A percentile compares a stretch with the other conserved stretches of the same genome.
These are phyloP conservation scores for Endoconidiophora laricicola DNA, from an alignment of 2,329 filamentous ascomycete species.

Conservation along the genomic window DNA sequence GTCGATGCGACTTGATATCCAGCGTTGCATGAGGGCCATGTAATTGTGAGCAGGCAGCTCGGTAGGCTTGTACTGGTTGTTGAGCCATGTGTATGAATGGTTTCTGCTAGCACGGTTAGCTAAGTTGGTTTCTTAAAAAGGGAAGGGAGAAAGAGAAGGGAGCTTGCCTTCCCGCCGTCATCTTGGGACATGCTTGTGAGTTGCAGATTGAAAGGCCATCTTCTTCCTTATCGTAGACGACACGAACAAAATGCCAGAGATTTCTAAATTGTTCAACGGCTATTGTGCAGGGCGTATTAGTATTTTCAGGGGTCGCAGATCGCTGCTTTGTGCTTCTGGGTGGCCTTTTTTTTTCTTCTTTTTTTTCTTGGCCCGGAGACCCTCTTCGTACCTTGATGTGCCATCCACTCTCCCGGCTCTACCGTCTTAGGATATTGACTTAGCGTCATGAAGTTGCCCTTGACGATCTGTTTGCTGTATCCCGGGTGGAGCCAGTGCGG, in stretches of 20 bases:
- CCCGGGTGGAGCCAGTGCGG: slow-evolving; percentile 51
- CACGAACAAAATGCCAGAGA: slow-evolving; percentile 62
- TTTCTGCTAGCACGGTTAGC: slow-evolving; percentile 28
- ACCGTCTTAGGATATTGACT: slow-evolving; percentile 71
- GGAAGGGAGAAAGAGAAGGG: neutral
- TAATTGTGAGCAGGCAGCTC: slow-evolving; percentile 70
- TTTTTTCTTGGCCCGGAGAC: neutral
- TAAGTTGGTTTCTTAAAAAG: neutral
- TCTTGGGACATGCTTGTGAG: slow-evolving; percentile 58
- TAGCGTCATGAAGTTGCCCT: slow-evolving; percentile 80
- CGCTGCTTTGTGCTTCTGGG: neutral
- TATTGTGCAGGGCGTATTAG: slow-evolving; percentile 22
- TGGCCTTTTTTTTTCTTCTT: neutral
- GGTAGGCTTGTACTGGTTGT: slow-evolving; percentile 56
- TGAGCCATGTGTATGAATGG: slow-evolving; percentile 74
- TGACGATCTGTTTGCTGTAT: slow-evolving; percentile 63
- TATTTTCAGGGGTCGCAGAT: neutral
- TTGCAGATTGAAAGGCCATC: slow-evolving; percentile 60
- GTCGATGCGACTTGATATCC: slow-evolving; percentile 71
- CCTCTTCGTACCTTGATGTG: slow-evolving; percentile 53
- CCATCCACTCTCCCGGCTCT: slow-evolving; percentile 73
- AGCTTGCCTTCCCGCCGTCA: slow-evolving; percentile 69
- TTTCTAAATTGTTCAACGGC: slow-evolving; percentile 73
- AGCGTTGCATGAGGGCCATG: slow-evolving; percentile 70
- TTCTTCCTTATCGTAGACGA: slow-evolving; percentile 60